Evolutionary conservation across 352 stramenopile genomes (phyloP), one percentile per base, ranked within the genome.

Genomic region (Phytopythium delawarense): DNA sequence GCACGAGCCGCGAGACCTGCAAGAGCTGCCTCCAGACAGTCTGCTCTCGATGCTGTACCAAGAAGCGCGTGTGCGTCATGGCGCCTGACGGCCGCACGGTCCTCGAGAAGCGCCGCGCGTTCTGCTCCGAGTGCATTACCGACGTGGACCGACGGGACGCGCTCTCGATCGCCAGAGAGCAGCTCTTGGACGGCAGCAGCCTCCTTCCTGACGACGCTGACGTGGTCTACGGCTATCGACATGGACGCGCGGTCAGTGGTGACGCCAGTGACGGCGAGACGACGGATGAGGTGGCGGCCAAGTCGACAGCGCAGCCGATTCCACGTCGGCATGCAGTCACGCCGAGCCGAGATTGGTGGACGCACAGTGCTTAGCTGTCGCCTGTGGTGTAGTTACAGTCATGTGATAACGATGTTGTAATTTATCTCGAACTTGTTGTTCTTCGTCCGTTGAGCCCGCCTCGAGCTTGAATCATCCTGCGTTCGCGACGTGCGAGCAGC

Each of bases 61-160:
- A 70, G 63, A 72, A 68, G 20, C 59, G 62, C 20, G 56, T 73
- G 58, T 71, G 65, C 13, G 59, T 65, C 40, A 34, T 73, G 59
- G 66, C 62, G 5, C 59, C 66, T 12, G 69, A 76, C 37, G 65
- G 69, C 20, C 55, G 57, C 60, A 72, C 66, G 4, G 64, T 69
- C n/a, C 65, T 76, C 55, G 62, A 76, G 32, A 76, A 76, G 32
- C 68, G 64, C 15, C 69, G 66, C 34, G 45, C 57, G 0, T 69
- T 73, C 37, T 76, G 69, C 62, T 68, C 65, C 13, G 59, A 59
- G n/a, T 76, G 69, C 59, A 65, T 73, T 40, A 58, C 64, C 45
- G 62, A 73, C 18, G 62, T 63, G 18, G 62, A 68, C 20, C 45
- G 52, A 23, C 62, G 61, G 34, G 69, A 75, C 39, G 65, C 65